These are phyloP conservation scores for Cercospora zeae-maydis DNA, from an alignment of 2,329 filamentous ascomycete genomes.

Conservation along the genomic window DNA sequence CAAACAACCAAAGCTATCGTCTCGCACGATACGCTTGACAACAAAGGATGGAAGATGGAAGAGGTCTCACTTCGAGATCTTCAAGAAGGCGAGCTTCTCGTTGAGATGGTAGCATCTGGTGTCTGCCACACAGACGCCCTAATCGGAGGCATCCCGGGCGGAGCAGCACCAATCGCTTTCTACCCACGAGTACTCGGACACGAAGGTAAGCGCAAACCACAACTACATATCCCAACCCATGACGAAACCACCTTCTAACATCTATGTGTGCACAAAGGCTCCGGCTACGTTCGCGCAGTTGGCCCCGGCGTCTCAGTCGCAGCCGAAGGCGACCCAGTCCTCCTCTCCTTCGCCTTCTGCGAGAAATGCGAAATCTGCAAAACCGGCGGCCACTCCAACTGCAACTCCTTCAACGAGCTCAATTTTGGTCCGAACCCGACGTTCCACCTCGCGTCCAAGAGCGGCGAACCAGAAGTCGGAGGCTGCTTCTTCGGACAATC, in stretches of 20 bases:
- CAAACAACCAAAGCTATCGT: conserved; percentile 39
- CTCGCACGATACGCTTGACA: conserved; percentile 37
- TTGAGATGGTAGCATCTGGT: conserved; percentile 52
- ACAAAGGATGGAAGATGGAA: conserved; percentile 42
- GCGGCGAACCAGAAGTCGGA: conserved; percentile 33
- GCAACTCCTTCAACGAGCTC: conserved; percentile 46
- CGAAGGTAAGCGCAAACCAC: conserved; percentile 42
- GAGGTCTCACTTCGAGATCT: conserved; percentile 38
- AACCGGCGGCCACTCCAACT: conserved; percentile 48
- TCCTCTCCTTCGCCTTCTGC: conserved; percentile 51
- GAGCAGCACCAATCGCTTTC: conserved; percentile 37
- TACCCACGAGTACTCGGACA: conserved; percentile 53
- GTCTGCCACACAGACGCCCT: conserved; percentile 56
- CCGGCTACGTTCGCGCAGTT: conserved; percentile 49
- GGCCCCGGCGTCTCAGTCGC: conserved; percentile 44
- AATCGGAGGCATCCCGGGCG: conserved; percentile 41
- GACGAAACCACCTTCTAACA: no score
- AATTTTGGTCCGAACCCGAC: conserved; percentile 41
- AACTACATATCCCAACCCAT: neutral
- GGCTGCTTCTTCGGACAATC: conserved; percentile 51
- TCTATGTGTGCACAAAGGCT: no score
- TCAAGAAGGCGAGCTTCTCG: conserved; percentile 48
- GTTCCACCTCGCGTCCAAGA: conserved; percentile 28
- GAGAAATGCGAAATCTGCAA: conserved; percentile 48
- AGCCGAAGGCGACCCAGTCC: conserved; percentile 45